Evolutionary conservation across 1,139 yeast species (phyloP), one percentile per base, ranked within the genome.

Genomic region (Kurtzmaniella quercitrusa): DNA sequence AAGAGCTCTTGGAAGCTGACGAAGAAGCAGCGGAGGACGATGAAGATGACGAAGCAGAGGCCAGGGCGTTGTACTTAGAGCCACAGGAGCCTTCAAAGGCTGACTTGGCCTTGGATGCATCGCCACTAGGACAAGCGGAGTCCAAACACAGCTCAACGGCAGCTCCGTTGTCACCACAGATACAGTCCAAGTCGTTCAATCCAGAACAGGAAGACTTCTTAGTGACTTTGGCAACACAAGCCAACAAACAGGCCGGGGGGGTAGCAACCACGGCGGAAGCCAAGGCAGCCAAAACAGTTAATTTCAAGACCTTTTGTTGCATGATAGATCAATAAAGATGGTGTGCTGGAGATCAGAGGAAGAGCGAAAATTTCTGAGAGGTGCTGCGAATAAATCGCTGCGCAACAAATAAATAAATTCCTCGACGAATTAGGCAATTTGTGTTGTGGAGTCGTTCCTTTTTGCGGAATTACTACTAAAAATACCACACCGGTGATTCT

Each of bases 221-320:
- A 54, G 79, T 73, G 44, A 85, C 90, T 57, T 80, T 75, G 45
- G 86, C 75, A 47, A 86, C 93, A 77, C 96, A 89, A 40, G 95
- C 95, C 62, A 89, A 74, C 54, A 89, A 71, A 73, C 96, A 89
- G 37, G 96, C 95, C 51, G 94, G 94, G 44, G 96, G 93, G 46
- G 93, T 73, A 47, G 94, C 94, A 41, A 77, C 64, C 39, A 72
- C 79, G 41, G 70, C 57, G 45, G 79, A 66, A 44, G 81, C 77
- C 46, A 80, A 60, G 43, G 81, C 73, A 48, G 77, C 65, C 51
- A 77, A 66, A 42, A 79, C 65, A 43, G 82, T 64, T 52, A 75
- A 47, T 51, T 63, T 67, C 44, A 62, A 51, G 44, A 52, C 40
- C 17, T 45, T 23, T 34, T 46, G 42, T 44, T 41, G 46, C 46